These are phyloP conservation scores for Metarhizium sp. DNA, from an alignment of 2,329 filamentous ascomycete species.

Conservation along the genomic window DNA sequence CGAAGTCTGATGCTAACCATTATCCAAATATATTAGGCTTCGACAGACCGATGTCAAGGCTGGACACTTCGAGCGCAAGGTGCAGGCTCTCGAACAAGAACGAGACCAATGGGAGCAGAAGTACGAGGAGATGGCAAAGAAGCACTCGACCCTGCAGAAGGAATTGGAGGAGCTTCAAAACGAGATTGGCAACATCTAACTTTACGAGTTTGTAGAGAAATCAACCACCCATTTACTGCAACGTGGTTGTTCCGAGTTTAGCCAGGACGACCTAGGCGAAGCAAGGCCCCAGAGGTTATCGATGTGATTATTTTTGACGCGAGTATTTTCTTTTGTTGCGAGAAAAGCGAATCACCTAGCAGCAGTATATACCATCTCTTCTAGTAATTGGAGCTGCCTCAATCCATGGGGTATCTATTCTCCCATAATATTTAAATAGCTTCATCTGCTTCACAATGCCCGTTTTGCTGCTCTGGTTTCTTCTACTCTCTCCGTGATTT, in stretches of 20 bases:
- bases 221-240: slow-evolving; percentile 9
- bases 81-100: slow-evolving; percentile 86
- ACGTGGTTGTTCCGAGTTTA: not conserved
- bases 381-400: slow-evolving; percentile 19
- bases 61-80: slow-evolving; percentile 98
- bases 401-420: slow-evolving; percentile 20
- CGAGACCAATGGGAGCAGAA: slow-evolving; percentile 94
- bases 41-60: slow-evolving; percentile 99
- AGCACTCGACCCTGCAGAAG: slow-evolving; percentile 75
- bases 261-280: not conserved
- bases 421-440: not conserved
- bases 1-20: slow-evolving; percentile 8
- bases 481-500: slow-evolving; percentile 30
- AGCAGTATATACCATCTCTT: slow-evolving; percentile 20
- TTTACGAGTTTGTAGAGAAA: slow-evolving; percentile 12
- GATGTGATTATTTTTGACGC: slow-evolving; percentile 11
- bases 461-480: not conserved
- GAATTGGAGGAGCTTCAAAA: slow-evolving; percentile 83
- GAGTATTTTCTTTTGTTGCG: slow-evolving; percentile 15
- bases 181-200: slow-evolving; percentile 89
- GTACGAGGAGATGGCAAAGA: slow-evolving; percentile 95
- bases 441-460: not conserved
- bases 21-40: slow-evolving; percentile 49
- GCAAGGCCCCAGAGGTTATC: not conserved
- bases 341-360: slow-evolving; percentile 19